Evolutionary conservation across 495 filamentous ascomycete genomes (phyloP).

Genomic region (Neurospora hispaniola): DNA sequence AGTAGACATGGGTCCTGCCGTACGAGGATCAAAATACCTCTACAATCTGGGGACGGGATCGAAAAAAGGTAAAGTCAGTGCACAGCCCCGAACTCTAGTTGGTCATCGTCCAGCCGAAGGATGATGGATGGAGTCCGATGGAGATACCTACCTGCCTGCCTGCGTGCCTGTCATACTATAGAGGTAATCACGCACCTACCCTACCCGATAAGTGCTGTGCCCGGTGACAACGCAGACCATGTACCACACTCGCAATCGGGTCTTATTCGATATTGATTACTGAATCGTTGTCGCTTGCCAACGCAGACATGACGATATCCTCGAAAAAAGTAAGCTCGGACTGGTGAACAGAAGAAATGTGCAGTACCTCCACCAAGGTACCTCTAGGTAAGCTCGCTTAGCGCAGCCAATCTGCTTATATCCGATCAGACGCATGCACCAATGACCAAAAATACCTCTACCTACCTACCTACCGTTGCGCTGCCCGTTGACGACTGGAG

Average conservation of each 20-base stretch:
- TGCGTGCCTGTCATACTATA: not conserved
- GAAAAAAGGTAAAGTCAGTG: not conserved
- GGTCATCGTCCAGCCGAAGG: not conserved
- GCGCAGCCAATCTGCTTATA: not conserved
- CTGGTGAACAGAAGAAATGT: not conserved
- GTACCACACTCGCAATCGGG: not conserved
- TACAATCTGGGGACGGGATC: not conserved
- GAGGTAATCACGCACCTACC: no score
- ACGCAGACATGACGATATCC: not conserved
- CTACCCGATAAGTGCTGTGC: not conserved
- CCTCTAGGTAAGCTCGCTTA: not conserved
- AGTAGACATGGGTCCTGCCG: not conserved
- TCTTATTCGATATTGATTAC: not conserved
- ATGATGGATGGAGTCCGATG: not conserved
- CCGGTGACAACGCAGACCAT: not conserved
- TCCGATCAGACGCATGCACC: not conserved
- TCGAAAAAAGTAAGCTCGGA: not conserved
- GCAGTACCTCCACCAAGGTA: no score
- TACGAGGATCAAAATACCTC: not conserved
- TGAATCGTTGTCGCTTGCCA: not conserved
- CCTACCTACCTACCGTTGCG: not conserved
- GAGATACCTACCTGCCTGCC: not conserved
- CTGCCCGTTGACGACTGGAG: not conserved
- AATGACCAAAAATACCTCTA: not conserved
- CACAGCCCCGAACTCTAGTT: not conserved